These are phyloP conservation scores for Colletotrichum caudatum DNA, from an alignment of 2,329 filamentous ascomycete genomes.

Conservation along the genomic window DNA sequence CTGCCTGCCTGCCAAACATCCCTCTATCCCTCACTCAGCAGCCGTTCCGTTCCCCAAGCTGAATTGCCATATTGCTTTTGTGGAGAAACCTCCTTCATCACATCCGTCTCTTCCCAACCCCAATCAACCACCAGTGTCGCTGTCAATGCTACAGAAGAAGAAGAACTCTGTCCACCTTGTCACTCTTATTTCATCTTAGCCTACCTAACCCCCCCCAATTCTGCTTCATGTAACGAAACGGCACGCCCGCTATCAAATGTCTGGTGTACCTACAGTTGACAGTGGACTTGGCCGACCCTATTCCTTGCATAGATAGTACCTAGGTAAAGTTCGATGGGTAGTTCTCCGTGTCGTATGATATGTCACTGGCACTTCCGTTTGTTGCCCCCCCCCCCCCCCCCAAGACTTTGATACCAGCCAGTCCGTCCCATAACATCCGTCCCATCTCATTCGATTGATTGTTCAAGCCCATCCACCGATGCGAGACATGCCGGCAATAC, in stretches of 20 bases:
- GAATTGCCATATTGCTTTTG: conserved; percentile 37
- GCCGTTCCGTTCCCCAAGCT: not conserved
- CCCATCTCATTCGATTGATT: conserved; percentile 30
- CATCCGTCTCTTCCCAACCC: not conserved
- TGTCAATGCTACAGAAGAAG: too few species aligned
- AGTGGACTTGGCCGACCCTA: not conserved
- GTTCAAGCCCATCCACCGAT: conserved; percentile 20
- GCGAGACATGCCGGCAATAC: too few species aligned
- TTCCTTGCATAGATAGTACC: conserved; percentile 1
- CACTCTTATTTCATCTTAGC: too few species aligned
- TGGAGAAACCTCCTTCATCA: conserved; percentile 1
- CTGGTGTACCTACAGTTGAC: not conserved
- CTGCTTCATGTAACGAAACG: conserved; percentile 3
- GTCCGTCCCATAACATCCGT: conserved; percentile 8
- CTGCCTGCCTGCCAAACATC: too few species aligned
- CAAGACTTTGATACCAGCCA: conserved; percentile 20
- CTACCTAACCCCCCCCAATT: not conserved
- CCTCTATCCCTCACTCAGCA: not conserved
- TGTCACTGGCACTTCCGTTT: conserved; percentile 18
- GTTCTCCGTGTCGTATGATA: conserved; percentile 31
- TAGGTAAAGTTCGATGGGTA: not conserved
- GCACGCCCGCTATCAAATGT: conserved; percentile 6
- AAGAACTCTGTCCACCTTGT: too few species aligned
- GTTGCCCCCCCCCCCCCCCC: too few species aligned
- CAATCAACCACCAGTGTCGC: not conserved